Evolutionary conservation across 202 grass and related monocot species (phyloP).

Genomic region (Eragrostis tef): DNA sequence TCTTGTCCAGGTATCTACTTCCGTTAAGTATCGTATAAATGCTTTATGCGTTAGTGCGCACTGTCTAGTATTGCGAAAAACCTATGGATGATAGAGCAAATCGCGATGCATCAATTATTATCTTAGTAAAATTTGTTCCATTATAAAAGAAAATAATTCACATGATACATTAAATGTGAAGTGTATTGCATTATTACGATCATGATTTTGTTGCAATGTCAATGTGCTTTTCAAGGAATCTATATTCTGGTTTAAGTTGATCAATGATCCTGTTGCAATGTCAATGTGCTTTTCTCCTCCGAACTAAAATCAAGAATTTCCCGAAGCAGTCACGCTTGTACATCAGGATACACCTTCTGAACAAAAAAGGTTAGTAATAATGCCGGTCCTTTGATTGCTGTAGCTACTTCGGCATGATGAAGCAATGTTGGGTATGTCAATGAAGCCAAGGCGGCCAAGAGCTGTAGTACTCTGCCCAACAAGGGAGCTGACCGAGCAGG

Average conservation of each 20-base stretch:
- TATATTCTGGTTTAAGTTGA: neutral
- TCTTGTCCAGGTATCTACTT: conserved; percentile 70
- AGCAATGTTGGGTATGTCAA: conserved; percentile 67
- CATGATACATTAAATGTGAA: neutral
- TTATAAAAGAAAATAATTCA: neutral
- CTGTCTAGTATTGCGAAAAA: neutral
- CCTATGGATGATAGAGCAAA: neutral
- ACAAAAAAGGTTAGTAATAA: conserved; percentile 21
- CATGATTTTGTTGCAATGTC: neutral
- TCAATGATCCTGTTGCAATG: too few species aligned
- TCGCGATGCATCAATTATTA: neutral
- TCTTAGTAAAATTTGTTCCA: neutral
- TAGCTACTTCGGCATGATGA: conserved; percentile 82
- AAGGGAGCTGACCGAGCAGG: conserved; percentile 93
- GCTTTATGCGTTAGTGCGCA: neutral
- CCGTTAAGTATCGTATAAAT: neutral
- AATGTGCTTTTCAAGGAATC: neutral
- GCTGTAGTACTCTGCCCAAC: conserved; percentile 89
- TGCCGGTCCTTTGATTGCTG: conserved; percentile 13
- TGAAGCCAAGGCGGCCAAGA: conserved; percentile 86
- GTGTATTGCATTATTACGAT: neutral
- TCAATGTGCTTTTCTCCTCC: conserved; percentile 1
- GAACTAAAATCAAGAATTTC: neutral
- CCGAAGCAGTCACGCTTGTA: neutral
- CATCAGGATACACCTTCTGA: neutral